Evolutionary conservation across 1,284 basidiomycete genomes (phyloP).

Genomic region (Ceratobasidium sp.): DNA sequence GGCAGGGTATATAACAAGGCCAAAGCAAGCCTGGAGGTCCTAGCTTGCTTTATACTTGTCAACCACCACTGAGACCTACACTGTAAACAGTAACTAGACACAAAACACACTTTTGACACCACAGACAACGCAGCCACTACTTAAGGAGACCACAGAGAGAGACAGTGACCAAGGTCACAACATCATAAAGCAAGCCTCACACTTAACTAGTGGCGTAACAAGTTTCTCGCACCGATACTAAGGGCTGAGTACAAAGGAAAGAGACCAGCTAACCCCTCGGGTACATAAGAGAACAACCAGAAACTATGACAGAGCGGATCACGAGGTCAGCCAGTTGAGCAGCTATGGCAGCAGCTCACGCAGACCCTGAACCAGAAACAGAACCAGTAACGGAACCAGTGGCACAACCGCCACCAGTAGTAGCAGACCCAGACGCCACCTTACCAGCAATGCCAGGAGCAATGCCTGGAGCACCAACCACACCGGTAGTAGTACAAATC

Average conservation of each 20-base stretch:
- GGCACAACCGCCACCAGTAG: not conserved
- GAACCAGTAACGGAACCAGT: not conserved
- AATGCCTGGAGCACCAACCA: not conserved
- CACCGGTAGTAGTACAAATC: not conserved
- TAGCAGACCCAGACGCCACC: not conserved
- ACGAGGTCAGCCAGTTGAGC: not conserved
- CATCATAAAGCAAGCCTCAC: slow-evolving; percentile 12
- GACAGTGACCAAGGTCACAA: not conserved
- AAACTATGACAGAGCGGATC: not conserved
- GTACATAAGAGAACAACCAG: slow-evolving; percentile 4
- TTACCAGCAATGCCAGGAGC: not conserved
- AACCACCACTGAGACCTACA: no score
- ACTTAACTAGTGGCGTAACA: slow-evolving; percentile 14
- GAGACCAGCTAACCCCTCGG: not conserved
- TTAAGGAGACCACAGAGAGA: not conserved
- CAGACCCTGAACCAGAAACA: no score
- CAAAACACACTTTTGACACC: no score
- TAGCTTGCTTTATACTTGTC: no score
- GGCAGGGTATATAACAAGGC: no score
- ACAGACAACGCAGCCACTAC: no score
- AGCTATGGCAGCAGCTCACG: no score
- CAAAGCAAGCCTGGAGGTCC: no score
- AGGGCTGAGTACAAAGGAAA: slow-evolving; percentile 5
- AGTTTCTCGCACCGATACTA: not conserved
- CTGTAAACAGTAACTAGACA: no score